These are phyloP conservation scores for Carex pumila DNA, from an alignment of 176 grass and related monocot species.

Conservation along the genomic window DNA sequence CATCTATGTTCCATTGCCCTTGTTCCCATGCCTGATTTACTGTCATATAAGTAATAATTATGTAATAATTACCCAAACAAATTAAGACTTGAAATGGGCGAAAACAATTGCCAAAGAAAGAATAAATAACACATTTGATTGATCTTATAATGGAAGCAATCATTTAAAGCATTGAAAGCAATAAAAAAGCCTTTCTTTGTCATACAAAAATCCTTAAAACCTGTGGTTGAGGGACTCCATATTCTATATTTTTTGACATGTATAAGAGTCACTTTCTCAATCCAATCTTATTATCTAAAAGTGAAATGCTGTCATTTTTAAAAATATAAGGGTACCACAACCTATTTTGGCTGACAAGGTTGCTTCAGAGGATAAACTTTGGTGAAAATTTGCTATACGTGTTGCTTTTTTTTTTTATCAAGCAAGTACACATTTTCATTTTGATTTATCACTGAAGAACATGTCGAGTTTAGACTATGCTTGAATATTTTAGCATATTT, in stretches of 20 bases:
- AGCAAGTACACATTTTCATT: neutral
- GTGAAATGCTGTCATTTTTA: too few species aligned
- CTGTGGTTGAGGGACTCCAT: neutral
- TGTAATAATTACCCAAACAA: neutral
- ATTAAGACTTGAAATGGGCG: neutral
- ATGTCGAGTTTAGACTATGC: too few species aligned
- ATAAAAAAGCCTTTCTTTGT: neutral
- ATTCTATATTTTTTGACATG: neutral
- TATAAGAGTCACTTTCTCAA: neutral
- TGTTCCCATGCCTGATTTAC: too few species aligned
- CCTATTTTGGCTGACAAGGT: too few species aligned
- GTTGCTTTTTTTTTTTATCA: neutral
- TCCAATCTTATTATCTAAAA: neutral
- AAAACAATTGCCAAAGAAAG: neutral
- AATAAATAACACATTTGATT: conserved; percentile 9
- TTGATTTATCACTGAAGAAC: neutral
- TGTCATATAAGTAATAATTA: neutral
- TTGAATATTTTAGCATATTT: too few species aligned
- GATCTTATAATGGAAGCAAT: conserved; percentile 12
- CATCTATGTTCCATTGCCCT: too few species aligned
- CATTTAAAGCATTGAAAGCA: conserved; percentile 6
- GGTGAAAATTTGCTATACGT: too few species aligned
- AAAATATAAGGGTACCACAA: too few species aligned
- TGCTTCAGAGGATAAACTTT: too few species aligned
- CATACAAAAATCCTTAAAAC: neutral